Evolutionary conservation across 2,329 filamentous ascomycete species (phyloP).

Genomic region (Stemphylium vesicarium): DNA sequence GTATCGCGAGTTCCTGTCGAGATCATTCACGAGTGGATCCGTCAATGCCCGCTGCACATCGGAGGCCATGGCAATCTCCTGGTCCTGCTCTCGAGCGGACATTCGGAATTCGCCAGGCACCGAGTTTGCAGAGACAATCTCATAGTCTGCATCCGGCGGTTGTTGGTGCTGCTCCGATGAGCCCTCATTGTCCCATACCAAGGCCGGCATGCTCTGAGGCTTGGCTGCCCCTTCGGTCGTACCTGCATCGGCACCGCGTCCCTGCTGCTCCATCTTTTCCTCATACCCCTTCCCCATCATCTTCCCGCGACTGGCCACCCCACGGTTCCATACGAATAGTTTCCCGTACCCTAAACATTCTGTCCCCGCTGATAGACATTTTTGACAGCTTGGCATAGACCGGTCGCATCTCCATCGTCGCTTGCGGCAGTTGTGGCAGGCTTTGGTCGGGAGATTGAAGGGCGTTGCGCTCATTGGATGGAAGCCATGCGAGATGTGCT

Average conservation of each 20-base stretch:
- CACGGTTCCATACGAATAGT: conserved; percentile 65
- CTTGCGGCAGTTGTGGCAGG: conserved; percentile 68
- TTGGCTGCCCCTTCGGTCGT: conserved; percentile 35
- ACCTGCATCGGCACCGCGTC: background rate
- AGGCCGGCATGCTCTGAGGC: conserved; percentile 23
- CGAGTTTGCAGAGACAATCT: background rate
- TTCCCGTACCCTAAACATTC: conserved; percentile 68
- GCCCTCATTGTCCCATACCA: conserved; percentile 25
- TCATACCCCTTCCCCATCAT: conserved; percentile 62
- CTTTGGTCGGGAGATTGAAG: conserved; percentile 44
- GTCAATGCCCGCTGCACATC: conserved; percentile 53
- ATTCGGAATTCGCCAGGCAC: background rate
- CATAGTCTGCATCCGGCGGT: background rate
- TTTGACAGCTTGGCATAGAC: conserved; percentile 65
- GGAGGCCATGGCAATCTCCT: conserved; percentile 29
- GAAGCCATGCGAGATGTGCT: conserved; percentile 40
- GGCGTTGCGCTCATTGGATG: conserved; percentile 41
- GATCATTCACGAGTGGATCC: conserved; percentile 64
- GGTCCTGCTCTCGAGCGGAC: conserved; percentile 9
- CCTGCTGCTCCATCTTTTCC: conserved; percentile 30
- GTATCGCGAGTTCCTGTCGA: conserved; percentile 55
- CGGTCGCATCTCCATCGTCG: conserved; percentile 68
- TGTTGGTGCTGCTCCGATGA: conserved; percentile 5
- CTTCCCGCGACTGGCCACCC: conserved; percentile 59
- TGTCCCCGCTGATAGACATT: conserved; percentile 62